Evolutionary conservation across 2,329 filamentous ascomycete genomes (phyloP), one percentile per base, ranked within the genome.

Genomic region (Aspergillus japonicus): DNA sequence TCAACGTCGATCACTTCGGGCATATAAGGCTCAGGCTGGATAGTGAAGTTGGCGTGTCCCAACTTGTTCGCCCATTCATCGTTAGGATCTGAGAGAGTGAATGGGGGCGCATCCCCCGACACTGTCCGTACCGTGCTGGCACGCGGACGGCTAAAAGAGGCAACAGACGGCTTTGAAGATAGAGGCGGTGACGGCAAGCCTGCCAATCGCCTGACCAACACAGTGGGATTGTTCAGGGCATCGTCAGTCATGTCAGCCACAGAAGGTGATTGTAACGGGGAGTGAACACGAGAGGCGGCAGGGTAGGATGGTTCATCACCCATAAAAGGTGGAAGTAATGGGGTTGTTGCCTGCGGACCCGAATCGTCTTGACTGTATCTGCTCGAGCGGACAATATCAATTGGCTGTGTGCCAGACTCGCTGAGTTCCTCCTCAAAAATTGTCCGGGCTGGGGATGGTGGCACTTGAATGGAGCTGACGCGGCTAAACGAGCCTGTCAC

Each of bases 21-120:
- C 8, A 85, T 76, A 70, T 96, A 96, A 0, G 93, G 94, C 72
- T 88, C 85, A 0, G 93, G 93, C 23, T 85, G 80, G 67, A 98
- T 96, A 68, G 86, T 93, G 74, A 96, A 97, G 78, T 98, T 96
- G 64, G 93, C 93, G 73, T 98, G 93, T 29, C 94, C 94, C 14
- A 98, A 85, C 58, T 87, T 87, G 70, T 89, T 86, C 1, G 91
- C 89, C 94, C 94, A 97, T 66, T 89, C 87, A 72, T 96, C 92
- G 53, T 87, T 82, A 5, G 73, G 69, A 44, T 87, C 85, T 57
- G 89, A 86, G n/a, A 86, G 79, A 56, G 88, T 79, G 63, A 92
- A 86, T 4, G 85, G 83, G 4, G 81, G 39, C 83, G 79, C 54
- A 74, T 84, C 66, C 73, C 78, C 66, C 77, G 83, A 73, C 69